Base-by-base conservation (phyloP, 352 stramenopile genomes). In the Thraustotheca clavata region DNA sequence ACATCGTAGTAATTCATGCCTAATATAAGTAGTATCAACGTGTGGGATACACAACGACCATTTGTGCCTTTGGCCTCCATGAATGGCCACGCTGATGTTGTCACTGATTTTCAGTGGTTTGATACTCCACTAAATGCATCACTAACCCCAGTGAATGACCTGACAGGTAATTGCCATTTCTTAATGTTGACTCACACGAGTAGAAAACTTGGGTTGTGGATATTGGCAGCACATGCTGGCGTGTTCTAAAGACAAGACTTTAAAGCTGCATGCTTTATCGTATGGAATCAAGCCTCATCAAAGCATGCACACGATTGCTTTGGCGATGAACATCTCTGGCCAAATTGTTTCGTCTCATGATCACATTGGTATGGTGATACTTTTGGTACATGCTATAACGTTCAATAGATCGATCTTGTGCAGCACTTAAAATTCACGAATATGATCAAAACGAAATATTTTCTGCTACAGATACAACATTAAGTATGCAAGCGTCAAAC, bases 161-260 rank as follows among this genome's bases (percentile, higher is more conserved):
- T 18, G 14, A n/a, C 26, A 9, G 57, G 36, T 54, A 22, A 32
- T 43, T 43, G 38, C 38, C 38, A 20, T 43, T 20, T 43, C 20
- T 43, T 43, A 18, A 16, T 43, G 38, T 43, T 43, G 38, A 43
- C 20, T 43, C 11, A 36, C 22, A 49, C 18, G 8, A 27, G 26
- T 41, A 20, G 85, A 92, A 26, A 86, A 74, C 72, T 81, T 90
- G 62, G 83, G 85, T 1, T 80, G 86, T 20, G 71, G 86, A 18
- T 91, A 85, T 57, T 94, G 85, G 85, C 85, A 94, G 52, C 85
- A 94, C 60, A 91, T 94, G 79, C 71, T 95, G 24, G 82, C 83
- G 3, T 95, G 86, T 49, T 93, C 83, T 0, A 95, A 95, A 59
- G 86, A 95, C 59, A 84, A 83, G 0, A 95, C 86, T 2, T 68